Evolutionary conservation across 2,329 filamentous ascomycete species (phyloP).

Genomic region (Penicillium digitatum): DNA sequence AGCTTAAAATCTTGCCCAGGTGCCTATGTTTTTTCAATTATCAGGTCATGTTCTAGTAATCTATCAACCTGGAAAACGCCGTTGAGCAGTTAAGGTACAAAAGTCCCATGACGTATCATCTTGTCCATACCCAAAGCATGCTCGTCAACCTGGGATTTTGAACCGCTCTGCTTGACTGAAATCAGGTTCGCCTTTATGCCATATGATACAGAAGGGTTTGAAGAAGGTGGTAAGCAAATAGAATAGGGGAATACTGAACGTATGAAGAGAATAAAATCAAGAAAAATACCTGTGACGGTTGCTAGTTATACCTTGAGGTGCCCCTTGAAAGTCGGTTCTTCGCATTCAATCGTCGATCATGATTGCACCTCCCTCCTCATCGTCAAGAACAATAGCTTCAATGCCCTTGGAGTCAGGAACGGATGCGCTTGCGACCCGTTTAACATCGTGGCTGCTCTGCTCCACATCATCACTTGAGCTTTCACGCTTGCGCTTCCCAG

Average conservation of each 20-base stretch:
- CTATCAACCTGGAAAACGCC: neutral
- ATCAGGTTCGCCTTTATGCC: conserved; percentile 9
- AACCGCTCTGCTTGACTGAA: neutral
- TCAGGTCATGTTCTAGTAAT: neutral
- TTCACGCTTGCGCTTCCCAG: conserved; percentile 45
- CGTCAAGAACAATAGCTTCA: conserved; percentile 42
- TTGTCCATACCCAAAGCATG: neutral
- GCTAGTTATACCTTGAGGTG: neutral
- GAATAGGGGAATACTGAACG: conserved; percentile 7
- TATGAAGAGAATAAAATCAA: neutral
- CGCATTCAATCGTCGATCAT: conserved; percentile 58
- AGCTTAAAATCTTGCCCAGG: neutral
- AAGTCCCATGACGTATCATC: neutral
- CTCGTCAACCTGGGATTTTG: neutral
- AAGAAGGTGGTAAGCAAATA: neutral
- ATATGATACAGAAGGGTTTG: conserved; percentile 15
- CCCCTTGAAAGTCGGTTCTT: neutral
- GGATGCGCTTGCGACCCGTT: conserved; percentile 34
- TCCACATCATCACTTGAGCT: conserved; percentile 40
- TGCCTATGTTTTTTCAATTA: neutral
- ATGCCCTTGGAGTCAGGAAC: conserved; percentile 41
- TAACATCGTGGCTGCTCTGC: conserved; percentile 36
- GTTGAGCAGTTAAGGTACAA: neutral
- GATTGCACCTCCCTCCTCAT: conserved; percentile 58
- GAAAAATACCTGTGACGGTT: neutral